A percentile compares a stretch with the other conserved stretches of the same genome.
Conservation (phyloP, 768 basidiomycete genomes). For the Imleria badia region DNA sequence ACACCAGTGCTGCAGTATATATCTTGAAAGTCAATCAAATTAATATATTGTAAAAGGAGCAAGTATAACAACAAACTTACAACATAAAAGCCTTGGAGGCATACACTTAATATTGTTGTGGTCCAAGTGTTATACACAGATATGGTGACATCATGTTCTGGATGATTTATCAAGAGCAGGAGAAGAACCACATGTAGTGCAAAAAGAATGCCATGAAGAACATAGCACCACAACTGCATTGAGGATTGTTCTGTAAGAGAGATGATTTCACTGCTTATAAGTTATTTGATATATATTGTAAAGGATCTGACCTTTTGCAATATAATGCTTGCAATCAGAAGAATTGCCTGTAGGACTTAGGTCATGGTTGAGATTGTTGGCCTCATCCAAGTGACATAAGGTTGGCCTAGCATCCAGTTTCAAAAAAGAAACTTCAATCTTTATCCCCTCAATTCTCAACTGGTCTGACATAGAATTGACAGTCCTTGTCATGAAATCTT, state of each 20-base stretch:
- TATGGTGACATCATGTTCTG: neutral
- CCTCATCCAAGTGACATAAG: neutral
- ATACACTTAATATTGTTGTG: neutral
- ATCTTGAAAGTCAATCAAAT: neutral
- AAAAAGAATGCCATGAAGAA: neutral
- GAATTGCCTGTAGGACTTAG: neutral
- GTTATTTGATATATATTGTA: neutral
- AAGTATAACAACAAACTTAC: neutral
- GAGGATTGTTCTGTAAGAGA: neutral
- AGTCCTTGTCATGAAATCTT: neutral
- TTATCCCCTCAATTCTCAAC: neutral
- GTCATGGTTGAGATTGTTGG: neutral
- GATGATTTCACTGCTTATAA: neutral
- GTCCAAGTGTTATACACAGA: neutral
- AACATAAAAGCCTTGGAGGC: neutral
- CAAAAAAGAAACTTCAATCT: neutral
- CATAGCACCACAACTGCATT: neutral
- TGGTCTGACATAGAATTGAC: neutral
- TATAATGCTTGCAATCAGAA: neutral
- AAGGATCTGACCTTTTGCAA: neutral
- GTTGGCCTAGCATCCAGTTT: neutral
- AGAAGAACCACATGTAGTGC: neutral
- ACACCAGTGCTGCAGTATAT: conserved; percentile 17
- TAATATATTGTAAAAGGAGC: neutral
- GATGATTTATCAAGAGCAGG: neutral